Percentiles rank a stretch among this genome's conserved stretches.
phyloP scores from a whole-genome alignment of 768 basidiomycete genomes.

The Suillus paluster region DNA sequence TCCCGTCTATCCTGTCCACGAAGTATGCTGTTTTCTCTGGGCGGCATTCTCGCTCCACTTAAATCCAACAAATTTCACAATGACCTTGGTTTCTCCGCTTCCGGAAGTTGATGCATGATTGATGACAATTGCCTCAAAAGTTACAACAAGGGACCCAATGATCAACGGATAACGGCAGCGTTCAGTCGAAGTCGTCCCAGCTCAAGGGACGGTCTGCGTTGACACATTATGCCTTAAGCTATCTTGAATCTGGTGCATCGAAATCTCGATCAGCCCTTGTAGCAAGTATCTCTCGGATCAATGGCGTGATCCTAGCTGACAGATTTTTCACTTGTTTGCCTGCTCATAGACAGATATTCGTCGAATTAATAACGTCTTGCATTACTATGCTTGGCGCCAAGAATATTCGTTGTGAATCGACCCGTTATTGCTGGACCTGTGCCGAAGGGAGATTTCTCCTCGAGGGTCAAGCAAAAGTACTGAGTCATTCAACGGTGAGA shows the following conservation, averaged over 20 bases:
- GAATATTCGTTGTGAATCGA: background rate
- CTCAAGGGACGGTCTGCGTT: background rate
- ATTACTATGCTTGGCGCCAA: background rate
- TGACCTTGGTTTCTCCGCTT: background rate
- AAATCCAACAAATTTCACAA: background rate
- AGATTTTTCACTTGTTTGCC: background rate
- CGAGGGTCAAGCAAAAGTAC: background rate
- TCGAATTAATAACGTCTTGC: background rate
- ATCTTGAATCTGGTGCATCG: background rate
- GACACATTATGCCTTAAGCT: background rate
- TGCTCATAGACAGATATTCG: background rate
- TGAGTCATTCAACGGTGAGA: background rate
- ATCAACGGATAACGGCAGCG: background rate
- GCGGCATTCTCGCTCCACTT: background rate
- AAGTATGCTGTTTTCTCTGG: background rate
- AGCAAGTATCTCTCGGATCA: background rate
- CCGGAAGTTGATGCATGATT: background rate
- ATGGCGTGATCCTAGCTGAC: background rate
- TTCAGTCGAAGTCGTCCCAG: background rate
- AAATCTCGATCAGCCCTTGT: background rate
- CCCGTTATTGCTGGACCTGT: background rate
- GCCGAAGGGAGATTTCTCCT: background rate
- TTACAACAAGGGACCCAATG: background rate
- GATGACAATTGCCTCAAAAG: background rate
- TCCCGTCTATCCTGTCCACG: background rate